These are phyloP conservation scores for Colletotrichum incanum DNA, from an alignment of 2,329 filamentous ascomycete species.

Conservation along the genomic window DNA sequence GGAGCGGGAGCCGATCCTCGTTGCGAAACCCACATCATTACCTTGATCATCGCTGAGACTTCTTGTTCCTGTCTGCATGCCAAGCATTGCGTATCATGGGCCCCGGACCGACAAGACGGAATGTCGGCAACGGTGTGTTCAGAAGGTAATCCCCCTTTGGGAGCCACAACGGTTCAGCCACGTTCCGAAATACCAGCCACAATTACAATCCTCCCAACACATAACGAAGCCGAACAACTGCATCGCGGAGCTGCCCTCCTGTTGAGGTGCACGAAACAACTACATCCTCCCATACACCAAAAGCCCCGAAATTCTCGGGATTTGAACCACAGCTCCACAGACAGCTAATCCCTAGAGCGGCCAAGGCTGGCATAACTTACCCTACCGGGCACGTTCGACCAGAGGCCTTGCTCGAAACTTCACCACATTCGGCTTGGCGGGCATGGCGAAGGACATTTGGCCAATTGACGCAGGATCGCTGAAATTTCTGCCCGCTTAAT, in stretches of 20 bases:
- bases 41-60: constrained; percentile 13
- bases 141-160: neutral
- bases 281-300: neutral
- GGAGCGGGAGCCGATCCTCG: constrained; percentile 2
- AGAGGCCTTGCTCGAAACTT: neutral
- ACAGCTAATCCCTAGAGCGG: neutral
- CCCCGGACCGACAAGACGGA: constrained; percentile 5
- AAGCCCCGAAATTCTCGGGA: neutral
- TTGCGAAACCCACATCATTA: neutral
- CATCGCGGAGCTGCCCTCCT: neutral
- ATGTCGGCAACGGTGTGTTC: neutral
- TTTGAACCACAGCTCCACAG: neutral
- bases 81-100: neutral
- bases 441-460: neutral
- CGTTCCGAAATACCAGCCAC: neutral
- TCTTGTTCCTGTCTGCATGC: constrained; percentile 13
- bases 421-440: constrained; percentile 1
- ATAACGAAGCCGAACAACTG: neutral
- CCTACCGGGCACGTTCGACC: neutral
- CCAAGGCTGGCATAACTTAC: neutral
- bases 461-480: neutral
- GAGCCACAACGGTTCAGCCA: neutral
- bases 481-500: neutral
- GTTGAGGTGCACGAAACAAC: neutral
- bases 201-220: neutral